These are phyloP conservation scores for Zymoseptoria crescenta DNA, from an alignment of 2,329 filamentous ascomycete genomes.

Conservation along the genomic window DNA sequence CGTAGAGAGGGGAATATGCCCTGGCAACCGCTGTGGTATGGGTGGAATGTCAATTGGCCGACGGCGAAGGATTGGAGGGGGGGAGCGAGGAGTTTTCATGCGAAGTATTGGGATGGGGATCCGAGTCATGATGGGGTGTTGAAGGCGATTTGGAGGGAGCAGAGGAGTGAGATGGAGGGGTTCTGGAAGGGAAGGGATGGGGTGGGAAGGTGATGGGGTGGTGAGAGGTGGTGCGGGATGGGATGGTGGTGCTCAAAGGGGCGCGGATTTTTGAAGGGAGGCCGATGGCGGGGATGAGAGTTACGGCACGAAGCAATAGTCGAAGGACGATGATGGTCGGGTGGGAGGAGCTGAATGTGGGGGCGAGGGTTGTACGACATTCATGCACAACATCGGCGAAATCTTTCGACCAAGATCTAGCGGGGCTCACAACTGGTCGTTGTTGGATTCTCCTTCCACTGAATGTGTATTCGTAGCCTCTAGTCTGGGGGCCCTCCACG, in stretches of 20 bases:
- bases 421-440: too few relatives aligned
- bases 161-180: constrained; percentile 31
- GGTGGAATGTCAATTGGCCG: constrained; percentile 36
- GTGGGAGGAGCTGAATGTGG: too few relatives aligned
- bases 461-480: too few relatives aligned
- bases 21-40: constrained; percentile 32
- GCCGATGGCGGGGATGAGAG: neutral
- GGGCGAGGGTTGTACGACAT: neutral
- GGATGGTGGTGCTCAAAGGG: neutral
- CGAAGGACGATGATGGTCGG: neutral
- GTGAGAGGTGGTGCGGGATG: neutral
- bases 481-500: too few relatives aligned
- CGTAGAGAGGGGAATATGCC: constrained; percentile 34
- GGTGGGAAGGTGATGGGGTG: neutral
- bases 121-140: constrained; percentile 28
- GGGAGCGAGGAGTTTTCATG: constrained; percentile 32
- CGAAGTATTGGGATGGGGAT: constrained; percentile 36
- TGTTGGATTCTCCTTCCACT: too few relatives aligned
- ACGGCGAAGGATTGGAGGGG: constrained; percentile 30
- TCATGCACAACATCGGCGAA: neutral
- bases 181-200: constrained; percentile 26
- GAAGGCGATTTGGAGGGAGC: constrained; percentile 30
- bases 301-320: neutral
- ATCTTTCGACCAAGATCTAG: neutral
- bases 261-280: too few relatives aligned